Conservation (phyloP, 257 asterid species). For the Solanum tacnaense region DNA sequence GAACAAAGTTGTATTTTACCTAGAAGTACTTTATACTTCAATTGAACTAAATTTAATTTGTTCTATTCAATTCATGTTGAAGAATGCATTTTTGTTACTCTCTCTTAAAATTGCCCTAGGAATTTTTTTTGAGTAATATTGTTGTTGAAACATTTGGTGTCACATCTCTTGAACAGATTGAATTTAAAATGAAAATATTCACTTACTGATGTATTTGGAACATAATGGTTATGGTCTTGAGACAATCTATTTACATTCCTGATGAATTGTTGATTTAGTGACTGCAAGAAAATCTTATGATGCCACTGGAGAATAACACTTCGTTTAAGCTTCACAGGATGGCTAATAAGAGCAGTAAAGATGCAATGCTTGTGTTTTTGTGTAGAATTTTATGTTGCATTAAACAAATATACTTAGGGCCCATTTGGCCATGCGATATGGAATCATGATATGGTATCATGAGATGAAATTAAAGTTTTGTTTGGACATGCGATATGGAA, state of each 20-base stretch:
- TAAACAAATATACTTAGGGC: neutral
- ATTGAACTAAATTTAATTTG: neutral
- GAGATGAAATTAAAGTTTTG: too few species aligned
- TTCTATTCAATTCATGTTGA: neutral
- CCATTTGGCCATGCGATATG: too few species aligned
- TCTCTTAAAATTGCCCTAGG: neutral
- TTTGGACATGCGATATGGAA: too few species aligned
- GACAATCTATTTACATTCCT: neutral
- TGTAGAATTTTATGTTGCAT: neutral
- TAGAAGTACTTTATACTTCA: neutral
- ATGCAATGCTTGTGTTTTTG: neutral
- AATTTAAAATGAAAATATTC: neutral
- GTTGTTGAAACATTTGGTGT: neutral
- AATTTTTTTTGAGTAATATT: neutral
- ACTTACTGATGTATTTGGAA: neutral
- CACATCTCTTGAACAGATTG: neutral
- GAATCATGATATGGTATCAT: too few species aligned
- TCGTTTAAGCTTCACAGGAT: neutral
- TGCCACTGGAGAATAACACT: neutral
- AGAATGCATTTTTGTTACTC: neutral
- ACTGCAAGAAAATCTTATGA: neutral
- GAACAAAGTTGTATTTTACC: neutral
- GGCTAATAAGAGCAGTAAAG: neutral
- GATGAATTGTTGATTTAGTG: neutral
- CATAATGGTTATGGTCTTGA: neutral